Conservation (phyloP, 2,329 filamentous ascomycete genomes). For the Incumbomyces lentus region DNA sequence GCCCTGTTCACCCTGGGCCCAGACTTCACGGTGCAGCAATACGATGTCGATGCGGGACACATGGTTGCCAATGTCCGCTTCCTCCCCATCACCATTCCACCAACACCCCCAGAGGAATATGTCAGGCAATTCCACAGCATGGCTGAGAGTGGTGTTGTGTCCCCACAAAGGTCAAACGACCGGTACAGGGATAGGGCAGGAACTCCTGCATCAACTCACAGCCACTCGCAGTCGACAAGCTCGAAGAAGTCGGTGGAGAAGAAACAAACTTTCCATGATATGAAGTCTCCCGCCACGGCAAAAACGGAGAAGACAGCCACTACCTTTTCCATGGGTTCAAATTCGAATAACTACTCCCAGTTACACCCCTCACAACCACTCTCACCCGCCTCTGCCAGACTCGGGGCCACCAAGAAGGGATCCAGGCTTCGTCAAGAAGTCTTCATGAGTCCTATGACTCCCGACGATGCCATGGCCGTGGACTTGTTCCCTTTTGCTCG, state of each 20-base stretch:
- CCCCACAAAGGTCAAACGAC: conserved; percentile 63
- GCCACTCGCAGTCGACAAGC: conserved; percentile 51
- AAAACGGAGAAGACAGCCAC: conserved; percentile 35
- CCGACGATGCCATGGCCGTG: conserved; percentile 58
- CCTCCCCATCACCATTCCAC: conserved; percentile 67
- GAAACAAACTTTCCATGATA: conserved; percentile 27
- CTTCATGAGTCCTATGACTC: conserved; percentile 66
- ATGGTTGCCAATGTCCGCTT: conserved; percentile 85
- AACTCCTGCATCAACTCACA: conserved; percentile 55
- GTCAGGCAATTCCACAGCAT: conserved; percentile 44
- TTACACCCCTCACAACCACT: conserved; percentile 26
- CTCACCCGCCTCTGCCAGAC: conserved; percentile 39
- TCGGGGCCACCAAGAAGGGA: conserved; percentile 29
- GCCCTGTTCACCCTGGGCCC: conserved; percentile 81
- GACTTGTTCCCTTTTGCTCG: conserved; percentile 84
- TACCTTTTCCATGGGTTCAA: conserved; percentile 32
- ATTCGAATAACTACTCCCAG: conserved; percentile 8
- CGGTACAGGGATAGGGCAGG: conserved; percentile 55
- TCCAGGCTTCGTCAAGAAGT: conserved; percentile 75
- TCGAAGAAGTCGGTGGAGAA: conserved; percentile 44
- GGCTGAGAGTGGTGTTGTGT: conserved; percentile 63
- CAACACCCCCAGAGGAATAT: conserved; percentile 59
- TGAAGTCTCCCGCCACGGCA: conserved; percentile 32
- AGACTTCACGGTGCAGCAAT: conserved; percentile 86
- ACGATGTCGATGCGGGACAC: conserved; percentile 75